These are phyloP conservation scores for Alopecurus myosuroides DNA, from an alignment of 176 grass and related monocot genomes.

Conservation along the genomic window DNA sequence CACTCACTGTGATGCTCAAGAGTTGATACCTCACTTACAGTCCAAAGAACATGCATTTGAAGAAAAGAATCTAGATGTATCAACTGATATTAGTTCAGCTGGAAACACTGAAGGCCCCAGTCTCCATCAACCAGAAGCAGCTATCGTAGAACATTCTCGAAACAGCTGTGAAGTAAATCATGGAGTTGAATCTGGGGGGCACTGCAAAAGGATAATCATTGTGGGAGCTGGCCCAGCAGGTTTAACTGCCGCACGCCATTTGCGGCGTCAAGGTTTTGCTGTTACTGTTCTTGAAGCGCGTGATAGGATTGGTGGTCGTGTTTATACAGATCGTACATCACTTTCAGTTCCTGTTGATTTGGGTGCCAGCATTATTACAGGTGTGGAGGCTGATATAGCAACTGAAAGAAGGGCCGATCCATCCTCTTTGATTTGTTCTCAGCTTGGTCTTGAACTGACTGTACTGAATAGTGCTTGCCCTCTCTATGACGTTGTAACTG, in stretches of 20 bases:
- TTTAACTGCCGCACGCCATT: slow-evolving; percentile 88
- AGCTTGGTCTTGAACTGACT: slow-evolving; percentile 90
- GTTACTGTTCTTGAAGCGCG: slow-evolving; percentile 95
- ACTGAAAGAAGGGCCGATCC: slow-evolving; percentile 94
- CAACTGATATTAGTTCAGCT: slow-evolving; percentile 21
- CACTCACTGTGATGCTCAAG: slow-evolving; percentile 14
- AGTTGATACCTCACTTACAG: slow-evolving; percentile 18
- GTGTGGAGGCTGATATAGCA: slow-evolving; percentile 90
- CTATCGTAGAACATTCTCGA: slow-evolving; percentile 19
- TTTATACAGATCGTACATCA: slow-evolving; percentile 76
- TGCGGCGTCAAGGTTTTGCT: slow-evolving; percentile 76
- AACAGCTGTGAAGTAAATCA: slow-evolving; percentile 15
- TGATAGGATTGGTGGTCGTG: slow-evolving; percentile 85
- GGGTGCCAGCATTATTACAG: slow-evolving; percentile 99
- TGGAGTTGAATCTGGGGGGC: slow-evolving; percentile 27
- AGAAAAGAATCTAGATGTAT: slow-evolving; percentile 28
- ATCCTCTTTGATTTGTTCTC: slow-evolving; percentile 91
- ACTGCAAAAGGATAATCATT: slow-evolving; percentile 61
- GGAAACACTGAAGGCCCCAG: slow-evolving; percentile 18
- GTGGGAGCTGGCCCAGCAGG: slow-evolving; percentile 95
- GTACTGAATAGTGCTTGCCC: slow-evolving; percentile 92
- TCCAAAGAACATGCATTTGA: slow-evolving; percentile 14
- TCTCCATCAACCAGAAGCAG: slow-evolving; percentile 22
- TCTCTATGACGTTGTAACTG: slow-evolving; percentile 87
- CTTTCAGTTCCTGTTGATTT: slow-evolving; percentile 99